phyloP scores from a whole-genome alignment of 768 basidiomycete genomes.

The Rhodosporidiobolus odoratus region DNA sequence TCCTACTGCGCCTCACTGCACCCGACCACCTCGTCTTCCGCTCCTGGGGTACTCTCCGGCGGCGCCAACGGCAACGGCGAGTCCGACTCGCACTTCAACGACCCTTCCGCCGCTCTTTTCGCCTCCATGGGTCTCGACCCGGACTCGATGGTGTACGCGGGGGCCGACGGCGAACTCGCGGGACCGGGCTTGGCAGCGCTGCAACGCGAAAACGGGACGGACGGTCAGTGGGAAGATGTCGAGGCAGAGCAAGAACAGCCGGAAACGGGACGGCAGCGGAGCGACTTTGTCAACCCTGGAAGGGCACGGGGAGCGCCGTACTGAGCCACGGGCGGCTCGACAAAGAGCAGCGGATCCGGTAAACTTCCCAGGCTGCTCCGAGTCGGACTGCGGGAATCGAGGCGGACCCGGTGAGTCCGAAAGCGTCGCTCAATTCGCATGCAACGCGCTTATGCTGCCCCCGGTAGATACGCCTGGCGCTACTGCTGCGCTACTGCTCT shows the following conservation, averaged over 20 bases:
- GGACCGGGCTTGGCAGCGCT: conserved; percentile 15
- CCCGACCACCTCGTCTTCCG: conserved; percentile 47
- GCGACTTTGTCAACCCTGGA: conserved; percentile 66
- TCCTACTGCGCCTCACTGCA: conserved; percentile 79
- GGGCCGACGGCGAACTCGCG: conserved; percentile 28
- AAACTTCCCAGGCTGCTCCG: too few species aligned
- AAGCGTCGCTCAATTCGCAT: too few species aligned
- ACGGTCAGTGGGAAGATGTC: conserved; percentile 49
- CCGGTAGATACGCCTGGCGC: too few species aligned
- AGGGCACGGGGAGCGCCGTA: conserved; percentile 71
- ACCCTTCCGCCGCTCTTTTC: conserved; percentile 5
- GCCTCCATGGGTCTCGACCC: conserved; percentile 39
- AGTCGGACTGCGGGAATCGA: too few species aligned
- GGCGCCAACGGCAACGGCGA: background rate
- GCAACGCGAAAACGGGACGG: conserved; percentile 50
- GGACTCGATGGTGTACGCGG: conserved; percentile 31
- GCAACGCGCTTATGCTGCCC: too few species aligned
- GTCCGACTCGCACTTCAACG: conserved; percentile 6
- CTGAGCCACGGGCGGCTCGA: conserved; percentile 57
- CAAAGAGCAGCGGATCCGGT: too few species aligned
- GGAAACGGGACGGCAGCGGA: conserved; percentile 89
- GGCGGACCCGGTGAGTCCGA: too few species aligned
- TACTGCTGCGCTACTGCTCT: too few species aligned
- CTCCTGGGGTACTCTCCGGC: conserved; percentile 11
- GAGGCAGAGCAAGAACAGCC: conserved; percentile 67